A percentile compares a stretch with the other conserved stretches of the same genome.
Evolutionary conservation across 257 asterid genomes (phyloP).

Genomic region (Ajuga chamaepitys): DNA sequence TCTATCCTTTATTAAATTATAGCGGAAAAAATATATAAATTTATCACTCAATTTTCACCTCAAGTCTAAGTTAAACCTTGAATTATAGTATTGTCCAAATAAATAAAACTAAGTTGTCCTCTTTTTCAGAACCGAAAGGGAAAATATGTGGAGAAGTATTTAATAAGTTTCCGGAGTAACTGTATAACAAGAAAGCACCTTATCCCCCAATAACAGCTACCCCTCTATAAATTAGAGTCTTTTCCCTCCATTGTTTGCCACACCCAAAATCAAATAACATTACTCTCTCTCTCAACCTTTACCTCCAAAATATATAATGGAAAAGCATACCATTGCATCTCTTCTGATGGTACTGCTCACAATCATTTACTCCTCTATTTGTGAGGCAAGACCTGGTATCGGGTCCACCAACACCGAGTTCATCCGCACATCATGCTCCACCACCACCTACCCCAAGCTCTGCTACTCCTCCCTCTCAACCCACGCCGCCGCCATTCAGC

Average conservation of each 20-base stretch:
- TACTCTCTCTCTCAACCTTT: neutral
- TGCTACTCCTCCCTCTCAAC: conserved; percentile 54
- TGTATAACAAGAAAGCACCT: too few relatives aligned
- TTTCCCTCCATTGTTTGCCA: neutral
- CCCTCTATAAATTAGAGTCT: too few relatives aligned
- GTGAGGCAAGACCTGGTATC: conserved; percentile 18
- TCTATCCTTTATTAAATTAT: too few relatives aligned
- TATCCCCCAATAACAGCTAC: too few relatives aligned
- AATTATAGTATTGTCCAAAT: too few relatives aligned
- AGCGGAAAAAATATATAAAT: too few relatives aligned
- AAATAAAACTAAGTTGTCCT: too few relatives aligned
- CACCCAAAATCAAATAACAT: conserved; percentile 4
- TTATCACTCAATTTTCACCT: too few relatives aligned
- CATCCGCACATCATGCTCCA: conserved; percentile 50
- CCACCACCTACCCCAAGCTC: conserved; percentile 60
- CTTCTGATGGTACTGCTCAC: conserved; percentile 13
- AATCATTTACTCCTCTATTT: conserved; percentile 6
- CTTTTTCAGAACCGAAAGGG: too few relatives aligned
- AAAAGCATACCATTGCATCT: conserved; percentile 2
- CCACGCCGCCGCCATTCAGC: conserved; percentile 40
- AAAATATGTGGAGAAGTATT: too few relatives aligned
- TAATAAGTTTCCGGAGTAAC: too few relatives aligned
- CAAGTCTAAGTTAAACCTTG: too few relatives aligned
- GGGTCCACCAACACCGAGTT: conserved; percentile 29
- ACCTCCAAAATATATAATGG: conserved; percentile 22